phyloP scores from a whole-genome alignment of 306 rosid genomes.

The Boehmeria nivea region DNA sequence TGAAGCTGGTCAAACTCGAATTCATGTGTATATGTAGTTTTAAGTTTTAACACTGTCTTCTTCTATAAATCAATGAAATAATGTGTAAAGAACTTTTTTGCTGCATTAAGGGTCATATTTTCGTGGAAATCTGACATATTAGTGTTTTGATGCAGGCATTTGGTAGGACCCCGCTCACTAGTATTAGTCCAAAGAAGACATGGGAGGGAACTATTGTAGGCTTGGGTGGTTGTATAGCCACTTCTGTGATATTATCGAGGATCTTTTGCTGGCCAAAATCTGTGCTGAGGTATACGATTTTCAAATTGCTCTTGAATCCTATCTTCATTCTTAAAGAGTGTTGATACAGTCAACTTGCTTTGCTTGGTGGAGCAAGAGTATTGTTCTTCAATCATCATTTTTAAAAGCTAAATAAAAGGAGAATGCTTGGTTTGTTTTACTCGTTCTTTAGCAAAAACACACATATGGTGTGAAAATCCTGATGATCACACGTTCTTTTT shows the following conservation, averaged over 20 bases:
- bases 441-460: too few species aligned
- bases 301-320: neutral
- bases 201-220: conserved; percentile 98
- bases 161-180: conserved; percentile 88
- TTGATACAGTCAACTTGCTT: too few species aligned
- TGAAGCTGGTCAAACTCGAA: conserved; percentile 6
- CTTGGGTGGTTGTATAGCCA: conserved; percentile 81
- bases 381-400: too few species aligned
- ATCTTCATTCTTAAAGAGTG: neutral
- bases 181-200: conserved; percentile 91
- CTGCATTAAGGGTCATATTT: neutral
- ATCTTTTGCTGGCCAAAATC: conserved; percentile 81
- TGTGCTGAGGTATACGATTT: conserved; percentile 49
- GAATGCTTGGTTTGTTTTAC: too few species aligned
- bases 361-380: neutral
- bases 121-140: too few species aligned
- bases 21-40: too few species aligned
- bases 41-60: too few species aligned
- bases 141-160: conserved; percentile 66
- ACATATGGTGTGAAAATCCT: neutral
- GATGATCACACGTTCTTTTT: conserved; percentile 4
- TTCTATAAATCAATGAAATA: neutral
- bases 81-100: neutral
- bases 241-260: conserved; percentile 61
- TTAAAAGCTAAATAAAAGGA: too few species aligned